Evolutionary conservation across 2,329 filamentous ascomycete genomes (phyloP), one percentile per base, ranked within the genome.

Genomic region (Juglanconis oblonga): DNA sequence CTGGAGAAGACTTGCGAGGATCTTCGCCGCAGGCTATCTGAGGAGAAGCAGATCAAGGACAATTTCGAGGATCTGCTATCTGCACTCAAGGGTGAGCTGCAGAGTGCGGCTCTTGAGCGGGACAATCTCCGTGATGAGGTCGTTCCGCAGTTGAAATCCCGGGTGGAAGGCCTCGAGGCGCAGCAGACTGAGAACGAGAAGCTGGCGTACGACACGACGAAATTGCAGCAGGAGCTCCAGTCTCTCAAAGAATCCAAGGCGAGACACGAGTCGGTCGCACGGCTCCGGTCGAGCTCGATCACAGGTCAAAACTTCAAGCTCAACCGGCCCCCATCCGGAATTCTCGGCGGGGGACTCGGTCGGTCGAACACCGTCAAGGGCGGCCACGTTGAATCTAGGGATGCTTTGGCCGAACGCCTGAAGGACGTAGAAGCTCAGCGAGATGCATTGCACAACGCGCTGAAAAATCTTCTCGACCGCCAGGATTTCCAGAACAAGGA

Each of bases 401-500:
- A 94, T 57, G 82, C 85, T 10, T 75, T 93, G 14, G 85, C 87
- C 1, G 92, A 97, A 66, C 85, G 90, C 35, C 81, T 97, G 17
- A 97, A 96, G 74, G 94, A 98, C 65, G 88, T 97, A 10, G 94
- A 98, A 74, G 87, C 91, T 48, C 95, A 99, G 76, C 86, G 95
- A 51, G 94, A 99, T 73, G 93, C 94, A 1, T 81, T 99, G 6
- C 95, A 98, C 76, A 86, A 85, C 62, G 92, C 95, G 6, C 79
- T 99, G 56, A 93, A 90, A 77, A 91, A 87, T 62, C 81, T 99
- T 14, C 84, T 98, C 11, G 87, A 93, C 64, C 87, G 95, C 55
- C 92, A 97, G 66, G 89, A 94, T 64, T 83, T 89, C 71, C 91
- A 97, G 73, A 90, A 89, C 66, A 87, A 87, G 49, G 90, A 96